phyloP scores from a whole-genome alignment of 2,329 filamentous ascomycete species.

The Epichloe brachyelytri region DNA sequence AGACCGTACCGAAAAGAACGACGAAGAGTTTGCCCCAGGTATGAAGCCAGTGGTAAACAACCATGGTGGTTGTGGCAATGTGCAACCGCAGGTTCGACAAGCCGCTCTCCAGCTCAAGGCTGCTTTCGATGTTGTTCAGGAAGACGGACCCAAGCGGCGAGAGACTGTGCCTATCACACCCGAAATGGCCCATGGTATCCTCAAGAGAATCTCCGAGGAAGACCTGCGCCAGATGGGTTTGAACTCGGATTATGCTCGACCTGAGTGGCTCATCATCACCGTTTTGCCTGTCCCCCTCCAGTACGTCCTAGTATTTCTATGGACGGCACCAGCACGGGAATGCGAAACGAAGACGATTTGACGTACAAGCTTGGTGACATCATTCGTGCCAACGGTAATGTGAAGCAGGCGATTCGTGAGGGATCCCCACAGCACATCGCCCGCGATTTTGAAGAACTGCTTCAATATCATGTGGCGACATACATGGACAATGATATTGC shows the following conservation, averaged over 20 bases:
- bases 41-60: slow-evolving; percentile 39
- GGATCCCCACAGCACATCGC: slow-evolving; percentile 86
- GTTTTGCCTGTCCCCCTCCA: slow-evolving; percentile 92
- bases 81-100: slow-evolving; percentile 77
- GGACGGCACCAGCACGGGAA: slow-evolving; percentile 82
- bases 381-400: slow-evolving; percentile 91
- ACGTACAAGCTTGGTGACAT: slow-evolving; percentile 99
- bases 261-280: slow-evolving; percentile 96
- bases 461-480: slow-evolving; percentile 97
- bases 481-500: slow-evolving; percentile 99
- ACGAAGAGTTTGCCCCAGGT: slow-evolving; percentile 52
- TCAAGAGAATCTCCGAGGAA: slow-evolving; percentile 69
- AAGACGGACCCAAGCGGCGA: slow-evolving; percentile 60
- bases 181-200: slow-evolving; percentile 71
- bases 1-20: slow-evolving; percentile 52
- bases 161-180: slow-evolving; percentile 77
- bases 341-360: slow-evolving; percentile 95
- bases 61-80: slow-evolving; percentile 90
- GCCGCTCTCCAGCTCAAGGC: slow-evolving; percentile 73
- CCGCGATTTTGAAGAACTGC: slow-evolving; percentile 75
- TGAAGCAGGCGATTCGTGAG: slow-evolving; percentile 79
- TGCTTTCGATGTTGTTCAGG: slow-evolving; percentile 48
- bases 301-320: slow-evolving; percentile 96
- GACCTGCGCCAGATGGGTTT: slow-evolving; percentile 81
- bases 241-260: slow-evolving; percentile 87